These are phyloP conservation scores for Kockiozyma suomiensis DNA, from an alignment of 805 yeast species.

Conservation along the genomic window DNA sequence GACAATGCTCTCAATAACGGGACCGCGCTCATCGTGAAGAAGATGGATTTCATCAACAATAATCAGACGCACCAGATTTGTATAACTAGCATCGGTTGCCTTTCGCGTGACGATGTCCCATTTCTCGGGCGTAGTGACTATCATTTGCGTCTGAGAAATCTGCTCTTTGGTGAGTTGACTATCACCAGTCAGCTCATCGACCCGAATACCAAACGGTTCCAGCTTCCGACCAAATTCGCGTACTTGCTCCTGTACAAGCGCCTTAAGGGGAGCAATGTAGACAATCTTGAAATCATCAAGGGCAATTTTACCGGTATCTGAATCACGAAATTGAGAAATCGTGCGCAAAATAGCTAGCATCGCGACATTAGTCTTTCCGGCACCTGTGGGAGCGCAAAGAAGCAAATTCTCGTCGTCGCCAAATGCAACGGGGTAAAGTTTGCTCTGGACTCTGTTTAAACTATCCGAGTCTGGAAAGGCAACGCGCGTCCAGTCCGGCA, in stretches of 20 bases:
- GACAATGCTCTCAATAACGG: constrained; percentile 52
- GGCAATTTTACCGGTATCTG: constrained; percentile 54
- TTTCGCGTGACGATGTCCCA: constrained; percentile 61
- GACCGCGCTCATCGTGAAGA: constrained; percentile 51
- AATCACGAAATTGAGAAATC: constrained; percentile 58
- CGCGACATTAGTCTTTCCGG: constrained; percentile 83
- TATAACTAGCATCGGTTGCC: constrained; percentile 58
- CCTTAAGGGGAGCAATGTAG: constrained; percentile 64
- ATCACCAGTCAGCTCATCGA: constrained; percentile 60
- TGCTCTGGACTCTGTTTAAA: constrained; percentile 82
- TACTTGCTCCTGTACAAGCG: constrained; percentile 56
- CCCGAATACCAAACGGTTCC: constrained; percentile 46
- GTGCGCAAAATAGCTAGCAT: constrained; percentile 58
- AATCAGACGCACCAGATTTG: constrained; percentile 52
- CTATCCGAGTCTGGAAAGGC: constrained; percentile 73
- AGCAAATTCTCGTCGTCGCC: constrained; percentile 51
- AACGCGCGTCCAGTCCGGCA: constrained; percentile 81
- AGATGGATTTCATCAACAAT: constrained; percentile 54
- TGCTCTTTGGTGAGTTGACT: constrained; percentile 51
- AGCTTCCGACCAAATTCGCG: constrained; percentile 53
- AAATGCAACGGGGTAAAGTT: constrained; percentile 79
- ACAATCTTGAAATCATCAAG: constrained; percentile 40
- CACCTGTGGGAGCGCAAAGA: constrained; percentile 60
- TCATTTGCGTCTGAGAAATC: constrained; percentile 54
- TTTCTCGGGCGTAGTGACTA: constrained; percentile 64